Conservation (phyloP, 2,329 filamentous ascomycete species). For the Chaetomium strumarium region DNA sequence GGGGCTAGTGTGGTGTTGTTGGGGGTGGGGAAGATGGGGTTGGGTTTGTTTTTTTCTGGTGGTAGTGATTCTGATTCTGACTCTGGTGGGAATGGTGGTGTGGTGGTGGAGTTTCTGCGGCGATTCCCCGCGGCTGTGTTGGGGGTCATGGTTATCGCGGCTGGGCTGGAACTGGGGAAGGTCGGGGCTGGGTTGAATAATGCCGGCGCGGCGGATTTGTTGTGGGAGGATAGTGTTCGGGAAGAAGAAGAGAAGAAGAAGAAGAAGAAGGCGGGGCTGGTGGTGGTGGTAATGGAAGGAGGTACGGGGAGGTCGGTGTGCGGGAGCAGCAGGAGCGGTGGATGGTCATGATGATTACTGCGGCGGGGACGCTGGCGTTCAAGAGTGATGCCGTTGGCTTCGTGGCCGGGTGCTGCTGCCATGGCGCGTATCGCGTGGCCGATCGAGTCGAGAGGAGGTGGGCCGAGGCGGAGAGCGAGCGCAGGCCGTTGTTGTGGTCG, state of each 20-base stretch:
- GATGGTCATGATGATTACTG: conserved; percentile 86
- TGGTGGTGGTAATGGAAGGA: conserved; percentile 14
- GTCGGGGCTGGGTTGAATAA: conserved; percentile 71
- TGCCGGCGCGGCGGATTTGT: conserved; percentile 55
- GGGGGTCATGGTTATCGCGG: conserved; percentile 83
- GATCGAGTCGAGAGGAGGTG: conserved; percentile 33
- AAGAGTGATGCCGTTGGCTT: conserved; percentile 89
- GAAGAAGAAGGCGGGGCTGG: conserved; percentile 22
- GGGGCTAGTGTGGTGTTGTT: conserved; percentile 78
- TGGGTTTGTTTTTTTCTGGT: conserved; percentile 50
- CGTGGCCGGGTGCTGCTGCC: conserved; percentile 71
- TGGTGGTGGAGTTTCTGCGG: conserved; percentile 48
- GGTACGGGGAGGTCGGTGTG: conserved; percentile 32
- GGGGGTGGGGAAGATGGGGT: conserved; percentile 65
- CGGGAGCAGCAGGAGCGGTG: conserved; percentile 69
- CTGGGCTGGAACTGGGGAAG: conserved; percentile 71
- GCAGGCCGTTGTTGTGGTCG: conserved; percentile 9
- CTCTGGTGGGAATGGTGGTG: conserved; percentile 29
- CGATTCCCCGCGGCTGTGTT: conserved; percentile 72
- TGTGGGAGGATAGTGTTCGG: conserved; percentile 55
- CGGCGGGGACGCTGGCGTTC: conserved; percentile 75
- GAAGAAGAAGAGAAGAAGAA: conserved; percentile 31
- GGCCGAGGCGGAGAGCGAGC: not conserved
- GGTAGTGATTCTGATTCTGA: not conserved
- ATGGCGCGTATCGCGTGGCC: conserved; percentile 56